phyloP scores from a whole-genome alignment of 2,329 filamentous ascomycete genomes.

The Trichoderma sp. region DNA sequence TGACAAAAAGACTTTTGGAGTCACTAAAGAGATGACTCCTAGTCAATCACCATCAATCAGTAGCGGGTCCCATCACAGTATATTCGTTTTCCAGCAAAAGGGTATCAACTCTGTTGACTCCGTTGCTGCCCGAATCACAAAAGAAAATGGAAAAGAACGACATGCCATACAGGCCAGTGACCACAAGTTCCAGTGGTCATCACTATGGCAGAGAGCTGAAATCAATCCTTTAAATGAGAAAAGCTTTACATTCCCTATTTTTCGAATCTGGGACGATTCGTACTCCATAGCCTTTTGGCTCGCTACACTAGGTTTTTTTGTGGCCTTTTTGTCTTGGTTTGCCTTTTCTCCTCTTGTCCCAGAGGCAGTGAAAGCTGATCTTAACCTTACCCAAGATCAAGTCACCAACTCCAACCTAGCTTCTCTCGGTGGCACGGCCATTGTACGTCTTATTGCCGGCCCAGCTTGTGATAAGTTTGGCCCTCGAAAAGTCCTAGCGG shows the following conservation, averaged over 20 bases:
- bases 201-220: not conserved
- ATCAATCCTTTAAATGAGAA: conserved; percentile 2
- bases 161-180: not conserved
- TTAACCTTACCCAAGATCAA: conserved; percentile 66
- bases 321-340: conserved; percentile 46
- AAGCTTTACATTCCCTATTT: conserved; percentile 1
- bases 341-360: conserved; percentile 80
- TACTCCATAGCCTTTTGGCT: not conserved
- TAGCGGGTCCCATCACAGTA: not conserved
- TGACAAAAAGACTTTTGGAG: not conserved
- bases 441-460: conserved; percentile 74
- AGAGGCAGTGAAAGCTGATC: conserved; percentile 75
- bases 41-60: not conserved
- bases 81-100: not conserved
- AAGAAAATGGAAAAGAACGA: not conserved
- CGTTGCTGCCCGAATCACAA: not conserved
- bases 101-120: not conserved
- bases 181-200: not conserved
- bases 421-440: conserved; percentile 64
- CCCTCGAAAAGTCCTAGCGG: conserved; percentile 74
- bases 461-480: conserved; percentile 84
- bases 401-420: conserved; percentile 90
- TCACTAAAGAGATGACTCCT: not conserved
- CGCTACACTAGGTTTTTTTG: not conserved
- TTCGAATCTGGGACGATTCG: not conserved